phyloP scores from a whole-genome alignment of 2,329 filamentous ascomycete genomes.

The Neodidymelliopsis sp. region DNA sequence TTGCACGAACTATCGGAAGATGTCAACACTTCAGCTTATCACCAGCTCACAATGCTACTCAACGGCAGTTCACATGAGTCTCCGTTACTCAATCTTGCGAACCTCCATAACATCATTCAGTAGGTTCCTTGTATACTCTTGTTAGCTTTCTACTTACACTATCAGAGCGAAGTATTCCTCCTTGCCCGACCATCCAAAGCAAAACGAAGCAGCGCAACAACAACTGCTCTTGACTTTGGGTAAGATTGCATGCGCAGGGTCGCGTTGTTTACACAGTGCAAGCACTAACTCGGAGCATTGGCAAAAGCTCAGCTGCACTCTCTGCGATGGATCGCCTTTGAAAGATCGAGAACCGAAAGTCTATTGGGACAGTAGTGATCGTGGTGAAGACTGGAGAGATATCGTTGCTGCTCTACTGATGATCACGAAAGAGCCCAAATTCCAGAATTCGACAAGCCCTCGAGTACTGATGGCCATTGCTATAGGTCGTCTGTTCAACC shows the following conservation, averaged over 20 bases:
- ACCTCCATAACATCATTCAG: constrained; percentile 37
- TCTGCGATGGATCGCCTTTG: constrained; percentile 33
- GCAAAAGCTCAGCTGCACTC: constrained; percentile 25
- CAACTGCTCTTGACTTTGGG: constrained; percentile 39
- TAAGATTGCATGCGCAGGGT: constrained; percentile 46
- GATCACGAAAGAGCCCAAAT: constrained; percentile 39
- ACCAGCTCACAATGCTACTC: constrained; percentile 30
- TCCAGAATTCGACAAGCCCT: constrained; percentile 39
- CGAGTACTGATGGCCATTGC: constrained; percentile 45
- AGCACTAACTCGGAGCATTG: constrained; percentile 15
- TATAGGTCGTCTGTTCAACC: constrained; percentile 72
- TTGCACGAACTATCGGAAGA: constrained; percentile 23
- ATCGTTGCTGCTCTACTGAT: constrained; percentile 38
- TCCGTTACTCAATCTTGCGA: constrained; percentile 28
- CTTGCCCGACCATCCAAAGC: constrained; percentile 22
- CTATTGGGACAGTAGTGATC: constrained; percentile 35
- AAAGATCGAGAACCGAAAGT: constrained; percentile 5
- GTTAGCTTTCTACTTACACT: constrained; percentile 17
- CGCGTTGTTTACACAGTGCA: constrained; percentile 27
- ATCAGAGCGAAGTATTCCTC: constrained; percentile 34
- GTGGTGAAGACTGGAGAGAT: constrained; percentile 44
- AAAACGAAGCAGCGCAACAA: constrained; percentile 29
- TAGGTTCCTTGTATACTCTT: constrained; percentile 19
- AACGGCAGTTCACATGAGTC: constrained; percentile 35
- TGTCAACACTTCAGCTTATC: constrained; percentile 22